Base-by-base conservation (phyloP, 495 filamentous ascomycete genomes). In the Trichoderma gamsii region DNA sequence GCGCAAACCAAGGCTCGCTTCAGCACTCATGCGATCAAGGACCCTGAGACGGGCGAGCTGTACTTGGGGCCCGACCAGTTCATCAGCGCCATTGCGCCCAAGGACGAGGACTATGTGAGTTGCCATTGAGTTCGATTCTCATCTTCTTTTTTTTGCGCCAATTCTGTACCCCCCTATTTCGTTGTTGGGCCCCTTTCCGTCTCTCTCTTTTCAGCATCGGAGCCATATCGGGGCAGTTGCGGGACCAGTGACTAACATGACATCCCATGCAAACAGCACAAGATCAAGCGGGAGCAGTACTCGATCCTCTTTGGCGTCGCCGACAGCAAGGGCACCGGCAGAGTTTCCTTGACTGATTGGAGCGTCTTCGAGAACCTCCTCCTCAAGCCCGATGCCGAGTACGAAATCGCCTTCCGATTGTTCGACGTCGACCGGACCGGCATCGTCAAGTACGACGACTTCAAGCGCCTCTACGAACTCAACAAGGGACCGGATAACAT, bases 351-450 rank as follows among this genome's bases (percentile, higher is more conserved):
- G 35, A 82, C 86, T 69, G 95, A 99, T 78, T 99, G 93, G 93
- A 87, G 83, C 16, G 89, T 88, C 61, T 99, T 97, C 76, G 90
- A 97, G 78, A 94, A 97, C 80, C 86, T 99, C 67, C 87, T 99
- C 44, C 84, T 85, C 65, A 97, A 97, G 76, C 92, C 95, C 70
- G 95, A 98, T 71, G 96, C 95, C 73, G 96, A 99, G 77, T 99
- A 99, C 76, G 93, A 99, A 79, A 97, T 99, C 71, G 94, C 93
- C 5, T 99, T 97, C 80, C 90, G 96, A 68, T 84, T 98, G 35
- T 99, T 99, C 79, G 95, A 98, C 72, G 78, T 89, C 69, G 86
- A 95, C 32, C 87, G 90, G 44, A 89, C 85, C 25, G 95, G 95
- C 4, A 84, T 81, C 25, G 91, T 99, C 72, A 92, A 91, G 72